Evolutionary conservation across 371 early-diverging fungal genomes (phyloP).

Genomic region (Mortierella sp.): DNA sequence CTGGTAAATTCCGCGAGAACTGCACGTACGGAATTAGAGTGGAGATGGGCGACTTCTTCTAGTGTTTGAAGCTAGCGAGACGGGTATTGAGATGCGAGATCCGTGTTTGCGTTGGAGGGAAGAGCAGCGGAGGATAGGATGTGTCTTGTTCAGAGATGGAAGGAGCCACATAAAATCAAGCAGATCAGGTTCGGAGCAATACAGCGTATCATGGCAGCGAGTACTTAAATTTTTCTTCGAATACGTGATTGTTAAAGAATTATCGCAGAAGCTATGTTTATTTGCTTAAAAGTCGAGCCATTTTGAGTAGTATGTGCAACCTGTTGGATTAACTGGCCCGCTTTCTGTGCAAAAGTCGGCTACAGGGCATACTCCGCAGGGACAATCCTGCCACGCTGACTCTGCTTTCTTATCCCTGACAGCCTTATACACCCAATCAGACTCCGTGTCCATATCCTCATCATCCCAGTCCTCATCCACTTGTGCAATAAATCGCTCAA

Average conservation of each 20-base stretch:
- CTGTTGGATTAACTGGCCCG: conserved; percentile 82
- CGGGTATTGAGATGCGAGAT: conserved; percentile 4
- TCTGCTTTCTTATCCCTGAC: conserved; percentile 60
- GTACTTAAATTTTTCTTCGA: neutral
- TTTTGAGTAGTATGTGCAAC: conserved; percentile 81
- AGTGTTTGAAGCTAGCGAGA: neutral
- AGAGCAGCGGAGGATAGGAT: neutral
- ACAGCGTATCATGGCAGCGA: neutral
- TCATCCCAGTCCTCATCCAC: conserved; percentile 69
- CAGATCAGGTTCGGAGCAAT: conserved; percentile 11
- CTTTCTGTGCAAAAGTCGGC: conserved; percentile 76
- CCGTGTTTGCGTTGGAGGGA: neutral
- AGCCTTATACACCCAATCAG: conserved; percentile 85
- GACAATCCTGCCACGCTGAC: conserved; percentile 80
- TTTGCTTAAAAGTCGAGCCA: conserved; percentile 70
- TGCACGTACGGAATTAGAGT: conserved; percentile 6
- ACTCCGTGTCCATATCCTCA: conserved; percentile 57
- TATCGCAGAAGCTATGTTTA: neutral
- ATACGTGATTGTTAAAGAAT: neutral
- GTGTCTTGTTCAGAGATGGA: conserved; percentile 4
- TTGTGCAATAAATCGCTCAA: conserved; percentile 74
- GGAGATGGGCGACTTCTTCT: conserved; percentile 1
- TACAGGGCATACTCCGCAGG: conserved; percentile 90
- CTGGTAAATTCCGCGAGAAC: neutral
- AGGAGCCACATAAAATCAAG: neutral